Base-by-base conservation (phyloP, 768 basidiomycete genomes). In the Steccherinum ochraceum region DNA sequence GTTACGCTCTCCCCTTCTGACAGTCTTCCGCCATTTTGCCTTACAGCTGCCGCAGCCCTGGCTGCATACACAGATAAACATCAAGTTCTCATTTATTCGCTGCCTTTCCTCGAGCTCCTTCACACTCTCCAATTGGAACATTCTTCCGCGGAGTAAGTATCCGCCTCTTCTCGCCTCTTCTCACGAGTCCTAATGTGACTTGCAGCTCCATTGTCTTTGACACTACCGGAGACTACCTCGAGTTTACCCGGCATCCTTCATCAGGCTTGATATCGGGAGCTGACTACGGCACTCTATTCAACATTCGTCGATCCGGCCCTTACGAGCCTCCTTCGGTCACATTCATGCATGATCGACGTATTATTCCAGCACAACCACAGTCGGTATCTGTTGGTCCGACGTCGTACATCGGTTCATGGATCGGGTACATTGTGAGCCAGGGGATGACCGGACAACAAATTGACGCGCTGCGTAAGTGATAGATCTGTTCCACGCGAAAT, bases 31-130 rank as follows among this genome's bases (percentile, higher is more conserved):
- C n/a, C 25, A 43, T 12, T 24, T 30, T 4, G 24, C 12, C 30
- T 74, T 27, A 75, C 75, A 45, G 76, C 70, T 57, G 80, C 76
- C 16, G 62, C 53, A 18, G 67, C 63, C 2, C 67, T 87, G 23
- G 75, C 81, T 18, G 76, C 78, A 20, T 73, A 81, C 54, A 83
- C 79, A 0, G 77, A 78, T 55, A 67, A 61, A 46, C 67, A 72
- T 12, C 70, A 77, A 27, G 73, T 64, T 2, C 65, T 80, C 4
- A 69, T 79, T 3, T 86, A 84, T 65, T 81, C 86, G 2, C 67
- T 88, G 24, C 86, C 86, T 23, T 67, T 72, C 57, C 71, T 88
- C 30, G 81, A 86, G 60, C 66, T 70, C 41, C 56, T 86, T 20
- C 72, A 80, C 54, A 78, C 74, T 1, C 30, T 62, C 21, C 57